Evolutionary conservation across 2,329 filamentous ascomycete genomes (phyloP).

Genomic region (Leptographium procerum): DNA sequence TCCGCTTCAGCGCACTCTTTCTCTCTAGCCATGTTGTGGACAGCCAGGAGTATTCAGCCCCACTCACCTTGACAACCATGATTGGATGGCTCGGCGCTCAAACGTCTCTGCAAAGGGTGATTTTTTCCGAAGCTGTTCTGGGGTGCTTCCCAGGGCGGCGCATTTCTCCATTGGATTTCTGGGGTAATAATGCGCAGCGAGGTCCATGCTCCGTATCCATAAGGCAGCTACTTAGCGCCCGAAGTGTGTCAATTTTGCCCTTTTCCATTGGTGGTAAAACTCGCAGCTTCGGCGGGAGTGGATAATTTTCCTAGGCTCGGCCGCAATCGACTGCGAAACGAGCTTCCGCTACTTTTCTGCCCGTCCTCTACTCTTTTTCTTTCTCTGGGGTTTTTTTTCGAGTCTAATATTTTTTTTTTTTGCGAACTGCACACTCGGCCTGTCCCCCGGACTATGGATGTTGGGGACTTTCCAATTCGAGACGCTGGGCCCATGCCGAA

Average conservation of each 20-base stretch:
- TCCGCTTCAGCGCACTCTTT: no score
- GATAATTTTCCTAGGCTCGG: background rate
- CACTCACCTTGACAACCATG: no score
- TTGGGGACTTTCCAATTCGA: background rate
- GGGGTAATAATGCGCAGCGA: background rate
- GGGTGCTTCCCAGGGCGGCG: no score
- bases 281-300: background rate
- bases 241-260: background rate
- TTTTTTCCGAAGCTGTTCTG: no score
- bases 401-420: background rate
- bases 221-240: background rate
- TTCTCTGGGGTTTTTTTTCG: background rate
- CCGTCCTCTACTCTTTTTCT: background rate
- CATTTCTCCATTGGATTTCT: no score
- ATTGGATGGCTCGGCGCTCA: no score
- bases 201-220: background rate
- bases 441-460: background rate
- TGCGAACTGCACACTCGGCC: background rate
- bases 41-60: no score
- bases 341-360: background rate
- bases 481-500: background rate
- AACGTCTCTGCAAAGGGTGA: background rate
- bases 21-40: no score
- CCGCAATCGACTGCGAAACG: background rate
- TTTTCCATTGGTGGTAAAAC: constrained; percentile 3